A percentile compares a stretch with the other conserved stretches of the same genome.
Evolutionary conservation across 73 alveolate genomes (phyloP).

Genomic region (Uronychia binucleata): DNA sequence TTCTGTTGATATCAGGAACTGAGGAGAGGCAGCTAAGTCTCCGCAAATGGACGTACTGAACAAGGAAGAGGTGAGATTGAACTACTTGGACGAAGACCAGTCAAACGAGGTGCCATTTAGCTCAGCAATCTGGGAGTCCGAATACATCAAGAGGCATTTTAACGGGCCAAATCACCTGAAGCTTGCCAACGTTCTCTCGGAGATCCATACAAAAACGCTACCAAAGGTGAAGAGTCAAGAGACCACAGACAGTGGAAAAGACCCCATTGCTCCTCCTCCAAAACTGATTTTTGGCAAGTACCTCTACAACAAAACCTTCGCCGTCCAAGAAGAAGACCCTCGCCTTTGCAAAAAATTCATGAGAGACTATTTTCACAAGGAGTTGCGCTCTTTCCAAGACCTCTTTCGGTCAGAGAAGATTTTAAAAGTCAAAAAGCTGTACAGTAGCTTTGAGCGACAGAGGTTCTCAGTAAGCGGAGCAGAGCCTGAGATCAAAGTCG

Average conservation of each 20-base stretch:
- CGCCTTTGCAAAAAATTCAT: background rate
- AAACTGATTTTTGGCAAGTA: background rate
- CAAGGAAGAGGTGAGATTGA: no score
- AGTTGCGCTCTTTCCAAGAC: background rate
- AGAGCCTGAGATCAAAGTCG: background rate
- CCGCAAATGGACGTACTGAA: no score
- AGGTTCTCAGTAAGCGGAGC: background rate
- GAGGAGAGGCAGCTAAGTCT: background rate
- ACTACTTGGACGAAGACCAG: no score
- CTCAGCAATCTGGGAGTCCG: background rate
- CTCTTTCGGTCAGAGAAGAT: background rate
- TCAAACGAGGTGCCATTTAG: background rate
- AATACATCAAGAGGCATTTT: background rate
- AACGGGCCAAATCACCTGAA: background rate
- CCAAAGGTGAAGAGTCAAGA: background rate
- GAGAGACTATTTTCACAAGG: background rate
- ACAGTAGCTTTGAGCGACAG: background rate
- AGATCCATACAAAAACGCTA: no score
- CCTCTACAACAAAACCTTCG: background rate
- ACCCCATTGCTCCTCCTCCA: no score
- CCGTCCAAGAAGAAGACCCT: background rate
- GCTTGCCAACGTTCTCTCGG: background rate
- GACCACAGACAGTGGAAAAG: background rate
- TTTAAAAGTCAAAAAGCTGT: background rate
- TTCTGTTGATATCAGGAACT: background rate